Base-by-base conservation (phyloP, 305 asterid genomes). In the Stenogyne calaminthoides region DNA sequence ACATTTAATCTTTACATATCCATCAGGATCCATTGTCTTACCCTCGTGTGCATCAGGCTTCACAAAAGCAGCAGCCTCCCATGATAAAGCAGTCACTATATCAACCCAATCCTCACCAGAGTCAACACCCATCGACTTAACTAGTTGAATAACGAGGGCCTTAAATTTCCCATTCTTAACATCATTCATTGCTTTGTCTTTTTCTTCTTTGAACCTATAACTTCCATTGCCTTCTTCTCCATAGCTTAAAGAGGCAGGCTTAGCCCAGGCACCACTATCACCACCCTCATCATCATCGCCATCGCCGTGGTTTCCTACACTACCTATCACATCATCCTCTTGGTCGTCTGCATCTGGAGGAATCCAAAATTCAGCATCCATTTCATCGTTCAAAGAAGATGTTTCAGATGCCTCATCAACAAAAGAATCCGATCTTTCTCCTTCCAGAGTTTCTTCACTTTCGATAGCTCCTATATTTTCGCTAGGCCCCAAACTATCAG, bases 1-100 rank as follows among this genome's bases (percentile, higher is more conserved):
- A 78, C 99, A 95, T 78, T 95, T 95, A 79, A 95, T 75, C 86
- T 95, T 95, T 57, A 95, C 97, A 82, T 84, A 86, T 71, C 96
- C 95, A 81, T 95, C 93, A 16, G 99, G 99, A 81, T 95, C 98
- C 98, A 95, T 92, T 40, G 96, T 87, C 77, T 89, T 92, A 52
- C 95, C 96, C 80, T 84, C 91, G 10, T 80, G 80, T 56, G 93
- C 83, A 79, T 78, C 96, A 46, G 97, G 97, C 84, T 88, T 90
- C 76, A 95, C 91, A 85, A 89, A 95, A 69, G 86, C 82, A 75
- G 99, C 97, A 72, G 99, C 99, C 67, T 89, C 92, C 98, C 98
- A 92, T 19, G 98, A 92, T 77, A 95, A 85, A 64, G 88, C 72
- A 64, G 96, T 84, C 81, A 95, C 93, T 78, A 92, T 79, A 78